phyloP scores from a whole-genome alignment of 1,284 basidiomycete species.

The Takashimella tepidaria region DNA sequence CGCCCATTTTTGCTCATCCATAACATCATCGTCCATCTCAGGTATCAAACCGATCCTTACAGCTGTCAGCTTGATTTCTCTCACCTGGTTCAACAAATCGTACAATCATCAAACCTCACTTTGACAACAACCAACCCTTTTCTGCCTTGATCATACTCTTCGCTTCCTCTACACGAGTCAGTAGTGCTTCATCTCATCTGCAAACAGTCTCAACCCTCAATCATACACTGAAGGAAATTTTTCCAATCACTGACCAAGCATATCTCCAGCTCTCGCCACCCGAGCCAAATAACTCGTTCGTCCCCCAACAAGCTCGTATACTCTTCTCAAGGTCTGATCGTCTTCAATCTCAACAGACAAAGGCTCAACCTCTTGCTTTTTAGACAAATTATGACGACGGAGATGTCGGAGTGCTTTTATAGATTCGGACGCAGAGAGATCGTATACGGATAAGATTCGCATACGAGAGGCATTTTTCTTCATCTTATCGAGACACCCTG shows the following conservation, averaged over 20 bases:
- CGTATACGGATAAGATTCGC: conserved; percentile 69
- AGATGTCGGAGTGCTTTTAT: conserved; percentile 58
- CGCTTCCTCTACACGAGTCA: too few species aligned
- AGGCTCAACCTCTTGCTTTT: conserved; percentile 1
- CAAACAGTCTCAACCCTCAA: too few species aligned
- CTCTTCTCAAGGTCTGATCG: conserved; percentile 52
- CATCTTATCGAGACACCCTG: conserved; percentile 52
- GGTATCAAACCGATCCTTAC: conserved; percentile 57
- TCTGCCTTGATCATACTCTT: conserved; percentile 61
- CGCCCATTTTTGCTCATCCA: too few species aligned
- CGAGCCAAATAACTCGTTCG: conserved; percentile 69
- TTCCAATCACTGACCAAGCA: conserved; percentile 48
- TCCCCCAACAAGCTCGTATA: conserved; percentile 65
- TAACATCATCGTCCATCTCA: conserved; percentile 79
- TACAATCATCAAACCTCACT: conserved; percentile 25
- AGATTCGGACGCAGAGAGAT: conserved; percentile 62
- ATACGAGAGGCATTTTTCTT: conserved; percentile 64
- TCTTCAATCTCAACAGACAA: conserved; percentile 30
- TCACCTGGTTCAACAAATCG: background rate
- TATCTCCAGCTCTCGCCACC: conserved; percentile 57
- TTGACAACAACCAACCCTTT: conserved; percentile 67
- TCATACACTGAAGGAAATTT: too few species aligned
- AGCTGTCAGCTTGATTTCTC: too few species aligned
- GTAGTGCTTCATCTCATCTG: background rate
- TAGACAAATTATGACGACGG: conserved; percentile 43